Conservation (phyloP, 768 basidiomycete species). For the Asterophora lycoperdoides region DNA sequence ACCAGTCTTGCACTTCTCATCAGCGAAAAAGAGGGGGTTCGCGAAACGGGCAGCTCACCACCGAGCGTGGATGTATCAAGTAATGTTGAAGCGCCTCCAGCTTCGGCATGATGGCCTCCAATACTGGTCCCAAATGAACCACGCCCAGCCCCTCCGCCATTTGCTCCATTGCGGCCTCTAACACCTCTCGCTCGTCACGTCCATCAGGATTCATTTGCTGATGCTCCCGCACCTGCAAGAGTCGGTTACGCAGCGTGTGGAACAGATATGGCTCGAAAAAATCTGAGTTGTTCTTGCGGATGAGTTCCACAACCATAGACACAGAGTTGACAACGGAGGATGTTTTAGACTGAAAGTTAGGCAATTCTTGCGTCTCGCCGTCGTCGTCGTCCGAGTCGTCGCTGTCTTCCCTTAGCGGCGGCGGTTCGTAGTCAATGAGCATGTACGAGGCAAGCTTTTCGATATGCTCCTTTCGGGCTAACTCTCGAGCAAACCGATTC, state of each 20-base stretch:
- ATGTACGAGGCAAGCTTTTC: conserved; percentile 71
- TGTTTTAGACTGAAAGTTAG: conserved; percentile 48
- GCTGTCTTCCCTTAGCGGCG: conserved; percentile 16
- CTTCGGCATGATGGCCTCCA: conserved; percentile 67
- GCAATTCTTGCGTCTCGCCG: conserved; percentile 17
- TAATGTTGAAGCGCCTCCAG: conserved; percentile 68
- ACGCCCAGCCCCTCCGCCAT: conserved; percentile 85
- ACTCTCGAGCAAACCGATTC: conserved; percentile 85
- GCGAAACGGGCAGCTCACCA: conserved; percentile 44
- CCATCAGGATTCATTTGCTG: conserved; percentile 47
- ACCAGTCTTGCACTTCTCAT: conserved; percentile 45
- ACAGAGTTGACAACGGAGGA: conserved; percentile 87
- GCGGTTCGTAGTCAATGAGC: conserved; percentile 55
- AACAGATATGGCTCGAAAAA: conserved; percentile 98
- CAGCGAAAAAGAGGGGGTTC: conserved; percentile 1
- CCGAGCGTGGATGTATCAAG: conserved; percentile 67
- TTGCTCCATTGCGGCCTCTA: conserved; percentile 72
- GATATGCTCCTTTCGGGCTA: conserved; percentile 73
- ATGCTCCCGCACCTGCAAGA: conserved; percentile 84
- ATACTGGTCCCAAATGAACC: conserved; percentile 81
- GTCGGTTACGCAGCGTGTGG: conserved; percentile 85
- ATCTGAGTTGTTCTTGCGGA: conserved; percentile 97
- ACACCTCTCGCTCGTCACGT: conserved; percentile 57
- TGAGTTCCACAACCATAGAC: conserved; percentile 87
- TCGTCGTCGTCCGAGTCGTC: conserved; percentile 18